Evolutionary conservation across 805 yeast species (phyloP).

Genomic region (Candida krabiensis): DNA sequence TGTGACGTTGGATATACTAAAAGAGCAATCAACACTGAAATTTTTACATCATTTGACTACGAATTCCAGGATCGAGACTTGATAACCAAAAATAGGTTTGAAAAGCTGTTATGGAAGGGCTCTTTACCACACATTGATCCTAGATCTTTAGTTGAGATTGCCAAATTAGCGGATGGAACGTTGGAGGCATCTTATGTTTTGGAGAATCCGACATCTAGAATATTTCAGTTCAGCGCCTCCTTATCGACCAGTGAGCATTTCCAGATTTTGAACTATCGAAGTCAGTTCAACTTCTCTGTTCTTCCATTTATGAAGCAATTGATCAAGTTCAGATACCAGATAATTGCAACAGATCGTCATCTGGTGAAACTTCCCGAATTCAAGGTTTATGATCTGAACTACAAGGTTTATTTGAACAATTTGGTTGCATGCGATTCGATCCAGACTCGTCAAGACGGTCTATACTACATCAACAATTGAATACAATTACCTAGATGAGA

Average conservation of each 20-base stretch:
- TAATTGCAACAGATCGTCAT: conserved; percentile 18
- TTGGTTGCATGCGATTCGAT: conserved; percentile 39
- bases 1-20: conserved; percentile 17
- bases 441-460: conserved; percentile 29
- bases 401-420: conserved; percentile 60
- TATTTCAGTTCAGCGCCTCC: conserved; percentile 53
- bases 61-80: conserved; percentile 7
- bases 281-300: conserved; percentile 45
- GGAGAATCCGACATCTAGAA: conserved; percentile 75
- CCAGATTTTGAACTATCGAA: conserved; percentile 26
- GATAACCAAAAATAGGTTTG: conserved; percentile 29
- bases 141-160: conserved; percentile 50
- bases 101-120: conserved; percentile 47
- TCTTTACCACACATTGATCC: conserved; percentile 69
- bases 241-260: conserved; percentile 25
- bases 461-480: conserved; percentile 14
- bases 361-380: conserved; percentile 54
- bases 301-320: conserved; percentile 59
- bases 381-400: conserved; percentile 66
- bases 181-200: conserved; percentile 47
- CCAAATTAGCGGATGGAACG: conserved; percentile 14
- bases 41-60: conserved; percentile 20
- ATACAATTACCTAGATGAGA: background rate
- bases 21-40: conserved; percentile 23
- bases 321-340: conserved; percentile 41